A percentile compares a stretch with the other conserved stretches of the same genome.
phyloP scores from a whole-genome alignment of 345 rosid genomes.

The Hibiscus trionum region DNA sequence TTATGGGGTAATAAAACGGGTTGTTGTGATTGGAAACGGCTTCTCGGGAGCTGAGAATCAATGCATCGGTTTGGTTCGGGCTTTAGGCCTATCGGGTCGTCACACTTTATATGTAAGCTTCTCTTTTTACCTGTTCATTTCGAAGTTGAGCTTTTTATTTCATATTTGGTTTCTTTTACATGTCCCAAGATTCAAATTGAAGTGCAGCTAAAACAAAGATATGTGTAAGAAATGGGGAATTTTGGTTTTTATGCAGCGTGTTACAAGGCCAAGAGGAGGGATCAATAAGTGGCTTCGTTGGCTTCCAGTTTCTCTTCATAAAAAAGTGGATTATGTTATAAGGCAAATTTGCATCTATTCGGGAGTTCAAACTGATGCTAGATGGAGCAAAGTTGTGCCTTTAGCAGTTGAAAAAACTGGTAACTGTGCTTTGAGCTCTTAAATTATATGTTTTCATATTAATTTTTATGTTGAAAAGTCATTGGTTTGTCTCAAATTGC shows the following conservation, averaged over 20 bases:
- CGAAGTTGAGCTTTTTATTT: not conserved
- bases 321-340: constrained; percentile 27
- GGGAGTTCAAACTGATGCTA: constrained; percentile 6
- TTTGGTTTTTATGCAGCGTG: constrained; percentile 42
- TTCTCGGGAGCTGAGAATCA: constrained; percentile 91
- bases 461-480: constrained; percentile 1
- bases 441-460: not conserved
- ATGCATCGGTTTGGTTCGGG: constrained; percentile 74
- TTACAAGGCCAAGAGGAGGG: constrained; percentile 72
- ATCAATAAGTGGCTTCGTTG: constrained; percentile 68
- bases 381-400: constrained; percentile 17
- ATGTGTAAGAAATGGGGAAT: not conserved
- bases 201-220: not conserved
- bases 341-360: constrained; percentile 29
- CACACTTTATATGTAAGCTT: constrained; percentile 41
- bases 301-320: constrained; percentile 71
- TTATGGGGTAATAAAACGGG: constrained; percentile 39
- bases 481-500: not conserved
- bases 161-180: not conserved
- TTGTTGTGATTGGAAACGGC: constrained; percentile 75
- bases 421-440: constrained; percentile 10
- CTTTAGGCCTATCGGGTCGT: constrained; percentile 69
- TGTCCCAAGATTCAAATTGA: not conserved
- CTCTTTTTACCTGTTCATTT: not conserved
- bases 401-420: constrained; percentile 29